Conservation (phyloP, 306 rosid genomes). For the Carpinus fangiana region DNA sequence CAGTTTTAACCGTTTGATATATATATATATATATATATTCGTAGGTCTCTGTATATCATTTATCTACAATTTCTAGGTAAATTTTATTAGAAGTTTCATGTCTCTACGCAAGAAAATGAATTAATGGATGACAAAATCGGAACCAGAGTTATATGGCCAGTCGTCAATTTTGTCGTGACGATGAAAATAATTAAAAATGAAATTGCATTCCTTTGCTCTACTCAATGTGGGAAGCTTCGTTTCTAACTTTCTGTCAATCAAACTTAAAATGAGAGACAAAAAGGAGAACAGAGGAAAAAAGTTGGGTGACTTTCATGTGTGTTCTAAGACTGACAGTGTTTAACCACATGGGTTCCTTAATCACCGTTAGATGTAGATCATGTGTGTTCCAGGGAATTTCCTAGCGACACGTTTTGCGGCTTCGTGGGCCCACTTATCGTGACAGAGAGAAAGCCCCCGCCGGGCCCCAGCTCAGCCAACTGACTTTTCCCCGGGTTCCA, state of each 20-base stretch:
- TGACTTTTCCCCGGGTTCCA: constrained; percentile 9
- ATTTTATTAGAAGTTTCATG: no score
- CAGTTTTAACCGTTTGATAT: no score
- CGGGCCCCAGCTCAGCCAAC: constrained; percentile 43
- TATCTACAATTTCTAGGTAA: no score
- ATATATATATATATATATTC: no score
- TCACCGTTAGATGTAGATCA: neutral
- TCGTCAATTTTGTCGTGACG: neutral
- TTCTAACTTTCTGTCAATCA: constrained; percentile 19
- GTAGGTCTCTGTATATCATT: no score
- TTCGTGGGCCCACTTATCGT: constrained; percentile 34
- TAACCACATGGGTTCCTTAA: no score
- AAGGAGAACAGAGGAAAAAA: neutral
- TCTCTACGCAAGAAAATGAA: no score
- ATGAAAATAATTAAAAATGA: neutral
- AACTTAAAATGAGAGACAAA: constrained; percentile 7
- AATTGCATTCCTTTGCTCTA: neutral
- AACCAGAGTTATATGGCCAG: no score
- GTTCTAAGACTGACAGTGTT: no score
- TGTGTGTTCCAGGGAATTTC: neutral
- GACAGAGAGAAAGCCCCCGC: constrained; percentile 7
- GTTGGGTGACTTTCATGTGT: neutral
- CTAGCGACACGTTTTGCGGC: constrained; percentile 30
- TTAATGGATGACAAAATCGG: no score
- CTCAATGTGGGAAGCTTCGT: neutral